Evolutionary conservation across 2,329 filamentous ascomycete species (phyloP), one percentile per base, ranked within the genome.

Genomic region (Sporothrix protearum): DNA sequence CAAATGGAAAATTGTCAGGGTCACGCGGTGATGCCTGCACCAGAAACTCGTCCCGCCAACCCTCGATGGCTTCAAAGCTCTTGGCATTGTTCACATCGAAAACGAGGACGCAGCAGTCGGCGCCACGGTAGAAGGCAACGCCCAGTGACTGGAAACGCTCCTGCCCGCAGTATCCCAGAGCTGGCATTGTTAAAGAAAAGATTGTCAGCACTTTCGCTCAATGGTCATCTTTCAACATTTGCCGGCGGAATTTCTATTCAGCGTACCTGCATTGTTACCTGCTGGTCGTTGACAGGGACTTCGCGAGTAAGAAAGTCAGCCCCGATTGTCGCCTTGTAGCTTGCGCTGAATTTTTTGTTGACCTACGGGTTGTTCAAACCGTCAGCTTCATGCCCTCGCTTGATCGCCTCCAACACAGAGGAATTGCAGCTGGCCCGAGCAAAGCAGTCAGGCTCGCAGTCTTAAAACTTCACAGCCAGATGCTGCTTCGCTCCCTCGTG

Each of bases 271-370:
- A 99, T 98, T 47, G 96, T 99, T 76, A 99, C 96, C 79, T 98
- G 89, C 80, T 95, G 89, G 83, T 98, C 96, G 82, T 98, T 96
- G 70, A 99, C 95, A 75, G 97, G 86, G 53, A 99, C 96, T 85
- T 99, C 96, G 81, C 97, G 96, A 71, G 96, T 99, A 73, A 99
- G 86, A 83, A 99, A 99, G 82, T 99, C 96, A 81, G 96, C 96
- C 76, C 96, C 96, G 81, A 99, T 99, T 61, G 96, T 99, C 73
- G 96, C 96, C 85, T 99, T 99, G 89, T 99, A 99, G 85, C 94
- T 97, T 76, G 94, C 95, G 81, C 94, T 97, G 86, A 99, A 99
- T 82, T 99, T 98, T 86, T 99, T 99, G 87, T 99, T 99, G 88
- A 99, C 95, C 95, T 98, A 76, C 22, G 14, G 2, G 64, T 6